Evolutionary conservation across 305 asterid species (phyloP).

Genomic region (Ilex paraguariensis): DNA sequence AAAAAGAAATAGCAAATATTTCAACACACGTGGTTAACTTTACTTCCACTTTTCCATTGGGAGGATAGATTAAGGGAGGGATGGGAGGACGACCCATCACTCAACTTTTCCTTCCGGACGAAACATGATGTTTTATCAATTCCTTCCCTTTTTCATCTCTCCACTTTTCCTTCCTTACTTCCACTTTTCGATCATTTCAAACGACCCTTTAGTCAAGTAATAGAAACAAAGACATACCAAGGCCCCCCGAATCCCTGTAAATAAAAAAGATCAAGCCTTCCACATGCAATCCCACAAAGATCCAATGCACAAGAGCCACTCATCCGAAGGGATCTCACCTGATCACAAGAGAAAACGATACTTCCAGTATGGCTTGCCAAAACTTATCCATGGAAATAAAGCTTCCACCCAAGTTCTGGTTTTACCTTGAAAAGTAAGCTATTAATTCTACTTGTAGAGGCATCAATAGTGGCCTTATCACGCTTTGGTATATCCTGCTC

Average conservation of each 20-base stretch:
- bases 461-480: constrained; percentile 62
- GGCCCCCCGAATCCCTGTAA: constrained; percentile 88
- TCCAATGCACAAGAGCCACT: constrained; percentile 92
- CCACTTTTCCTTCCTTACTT: no score
- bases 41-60: no score
- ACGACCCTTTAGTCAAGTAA: constrained; percentile 5
- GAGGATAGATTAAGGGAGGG: no score
- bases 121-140: no score
- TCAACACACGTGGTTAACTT: no score
- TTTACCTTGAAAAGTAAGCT: constrained; percentile 75
- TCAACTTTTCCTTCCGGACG: no score
- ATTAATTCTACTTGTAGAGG: constrained; percentile 63
- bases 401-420: neutral
- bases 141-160: no score
- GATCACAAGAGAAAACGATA: constrained; percentile 15
- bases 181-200: constrained; percentile 3
- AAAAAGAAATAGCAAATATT: no score
- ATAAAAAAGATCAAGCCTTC: constrained; percentile 85
- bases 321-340: constrained; percentile 90
- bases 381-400: neutral
- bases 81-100: no score
- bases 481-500: constrained; percentile 77
- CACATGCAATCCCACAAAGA: constrained; percentile 91
- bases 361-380: constrained; percentile 13
- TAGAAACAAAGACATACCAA: constrained; percentile 36